phyloP scores from a whole-genome alignment of 306 rosid genomes.

The Vicia villosa region DNA sequence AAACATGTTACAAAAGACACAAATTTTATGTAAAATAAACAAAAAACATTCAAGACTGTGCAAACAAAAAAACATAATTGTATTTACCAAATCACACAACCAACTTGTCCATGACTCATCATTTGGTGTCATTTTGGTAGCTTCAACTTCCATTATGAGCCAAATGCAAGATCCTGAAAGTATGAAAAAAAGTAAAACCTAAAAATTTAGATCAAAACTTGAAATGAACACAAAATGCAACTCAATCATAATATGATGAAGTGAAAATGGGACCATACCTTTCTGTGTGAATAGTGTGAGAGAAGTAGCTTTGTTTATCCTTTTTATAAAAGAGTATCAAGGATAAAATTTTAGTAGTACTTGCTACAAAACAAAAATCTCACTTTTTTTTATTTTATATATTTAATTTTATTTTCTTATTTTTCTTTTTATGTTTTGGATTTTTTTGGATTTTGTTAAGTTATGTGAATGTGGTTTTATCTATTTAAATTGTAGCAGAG shows the following conservation, averaged over 20 bases:
- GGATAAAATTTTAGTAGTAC: no score
- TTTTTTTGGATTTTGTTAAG: no score
- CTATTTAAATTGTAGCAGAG: no score
- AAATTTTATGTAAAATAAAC: slow-evolving; percentile 10
- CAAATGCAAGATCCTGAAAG: slow-evolving; percentile 18
- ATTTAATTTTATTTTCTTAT: no score
- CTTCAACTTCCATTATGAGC: background rate
- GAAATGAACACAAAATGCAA: background rate
- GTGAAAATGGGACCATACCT: background rate
- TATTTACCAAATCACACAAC: slow-evolving; percentile 66
- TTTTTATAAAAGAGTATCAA: background rate
- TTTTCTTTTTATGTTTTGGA: no score
- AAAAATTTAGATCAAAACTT: background rate
- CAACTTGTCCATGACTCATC: slow-evolving; percentile 58
- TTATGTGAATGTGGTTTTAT: no score
- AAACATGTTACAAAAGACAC: background rate
- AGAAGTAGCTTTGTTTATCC: background rate
- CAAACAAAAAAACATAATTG: background rate
- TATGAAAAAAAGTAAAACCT: background rate
- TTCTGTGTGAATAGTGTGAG: background rate
- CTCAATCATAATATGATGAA: background rate
- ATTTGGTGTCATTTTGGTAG: slow-evolving; percentile 31
- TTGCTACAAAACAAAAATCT: no score
- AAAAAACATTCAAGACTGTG: background rate
- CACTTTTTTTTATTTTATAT: no score